These are phyloP conservation scores for Berkeleyomyces basicola DNA, from an alignment of 2,329 filamentous ascomycete species.

Conservation along the genomic window DNA sequence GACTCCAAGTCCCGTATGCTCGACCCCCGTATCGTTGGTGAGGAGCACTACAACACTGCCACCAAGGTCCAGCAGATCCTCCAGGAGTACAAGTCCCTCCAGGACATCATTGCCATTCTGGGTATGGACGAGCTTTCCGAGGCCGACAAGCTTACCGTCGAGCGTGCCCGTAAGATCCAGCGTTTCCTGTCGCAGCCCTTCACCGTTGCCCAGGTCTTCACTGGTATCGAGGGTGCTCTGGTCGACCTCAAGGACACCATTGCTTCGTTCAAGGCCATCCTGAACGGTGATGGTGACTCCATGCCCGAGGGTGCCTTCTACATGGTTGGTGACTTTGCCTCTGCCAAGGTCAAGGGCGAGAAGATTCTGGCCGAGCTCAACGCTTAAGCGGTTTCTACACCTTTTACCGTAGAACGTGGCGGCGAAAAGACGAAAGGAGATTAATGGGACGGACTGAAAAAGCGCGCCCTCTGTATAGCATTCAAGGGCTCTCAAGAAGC, in stretches of 20 bases:
- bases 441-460: constrained; percentile 12
- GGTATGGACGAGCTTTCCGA: constrained; percentile 99
- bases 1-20: constrained; percentile 99
- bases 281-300: constrained; percentile 86
- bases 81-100: constrained; percentile 99
- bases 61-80: constrained; percentile 96
- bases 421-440: constrained; percentile 12
- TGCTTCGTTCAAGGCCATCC: constrained; percentile 89
- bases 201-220: constrained; percentile 73
- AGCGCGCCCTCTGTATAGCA: constrained; percentile 11
- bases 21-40: constrained; percentile 93
- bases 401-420: not conserved
- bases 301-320: constrained; percentile 90
- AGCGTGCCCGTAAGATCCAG: constrained; percentile 99
- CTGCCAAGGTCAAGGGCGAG: constrained; percentile 91
- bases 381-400: constrained; percentile 22
- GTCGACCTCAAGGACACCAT: constrained; percentile 99
- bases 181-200: constrained; percentile 99
- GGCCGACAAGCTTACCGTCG: constrained; percentile 98
- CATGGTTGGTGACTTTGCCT: constrained; percentile 95
- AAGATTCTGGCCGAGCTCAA: constrained; percentile 94
- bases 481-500: not conserved
- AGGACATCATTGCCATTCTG: constrained; percentile 99
- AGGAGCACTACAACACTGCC: constrained; percentile 94
- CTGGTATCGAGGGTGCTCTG: constrained; percentile 85